phyloP scores from a whole-genome alignment of 1,284 basidiomycete genomes.

The Phaffia rhodozyma region DNA sequence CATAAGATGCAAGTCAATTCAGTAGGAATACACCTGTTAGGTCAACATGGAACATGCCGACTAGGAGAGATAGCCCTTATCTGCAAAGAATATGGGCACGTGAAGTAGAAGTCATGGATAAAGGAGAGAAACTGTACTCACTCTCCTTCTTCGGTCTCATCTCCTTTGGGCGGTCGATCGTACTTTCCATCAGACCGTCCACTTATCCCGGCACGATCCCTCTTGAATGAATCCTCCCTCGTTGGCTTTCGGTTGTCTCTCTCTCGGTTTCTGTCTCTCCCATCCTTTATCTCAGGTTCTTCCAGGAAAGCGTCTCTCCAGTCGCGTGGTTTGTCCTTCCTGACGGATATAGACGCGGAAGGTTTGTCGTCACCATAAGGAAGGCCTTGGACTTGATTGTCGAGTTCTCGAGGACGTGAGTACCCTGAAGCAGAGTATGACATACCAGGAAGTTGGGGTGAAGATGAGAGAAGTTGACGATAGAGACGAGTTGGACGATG shows the following conservation, averaged over 20 bases:
- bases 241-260: background rate
- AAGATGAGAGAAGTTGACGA: too few relatives aligned
- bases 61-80: background rate
- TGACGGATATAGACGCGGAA: background rate
- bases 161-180: background rate
- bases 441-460: too few relatives aligned
- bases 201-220: background rate
- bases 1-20: slow-evolving; percentile 13
- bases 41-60: background rate
- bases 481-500: too few relatives aligned
- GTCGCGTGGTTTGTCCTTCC: slow-evolving; percentile 14
- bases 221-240: slow-evolving; percentile 1
- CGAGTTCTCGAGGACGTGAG: slow-evolving; percentile 1
- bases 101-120: background rate
- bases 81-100: background rate
- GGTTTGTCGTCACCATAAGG: slow-evolving; percentile 5
- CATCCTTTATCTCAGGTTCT: slow-evolving; percentile 11
- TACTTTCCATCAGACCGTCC: background rate
- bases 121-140: slow-evolving; percentile 19
- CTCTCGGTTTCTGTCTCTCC: slow-evolving; percentile 9
- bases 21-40: slow-evolving; percentile 6
- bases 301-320: slow-evolving; percentile 16
- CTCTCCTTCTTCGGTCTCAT: slow-evolving; percentile 25
- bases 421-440: background rate
- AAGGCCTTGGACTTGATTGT: slow-evolving; percentile 1